A percentile compares a stretch with the other conserved stretches of the same genome.
Evolutionary conservation across 2,329 filamentous ascomycete species (phyloP).

Genomic region (Colletotrichum lini): DNA sequence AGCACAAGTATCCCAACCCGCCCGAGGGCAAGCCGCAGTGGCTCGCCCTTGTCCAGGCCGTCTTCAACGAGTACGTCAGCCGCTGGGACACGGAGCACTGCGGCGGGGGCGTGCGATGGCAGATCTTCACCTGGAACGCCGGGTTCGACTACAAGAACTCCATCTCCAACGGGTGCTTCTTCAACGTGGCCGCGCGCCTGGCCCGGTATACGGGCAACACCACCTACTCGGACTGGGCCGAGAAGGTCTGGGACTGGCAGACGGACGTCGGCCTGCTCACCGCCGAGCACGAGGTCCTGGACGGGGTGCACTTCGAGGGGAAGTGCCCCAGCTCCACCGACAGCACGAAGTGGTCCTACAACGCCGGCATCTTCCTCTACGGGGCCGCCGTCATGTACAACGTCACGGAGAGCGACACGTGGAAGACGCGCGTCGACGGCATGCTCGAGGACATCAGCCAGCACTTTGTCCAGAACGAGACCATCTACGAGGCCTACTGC

Average conservation of each 20-base stretch:
- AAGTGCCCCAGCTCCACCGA: constrained; percentile 74
- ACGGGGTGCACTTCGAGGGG: constrained; percentile 58
- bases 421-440: constrained; percentile 72
- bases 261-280: constrained; percentile 69
- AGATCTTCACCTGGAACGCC: constrained; percentile 84
- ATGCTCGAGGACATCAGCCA: constrained; percentile 64
- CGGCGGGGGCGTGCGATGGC: constrained; percentile 85
- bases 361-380: constrained; percentile 76
- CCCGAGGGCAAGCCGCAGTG: constrained; percentile 75
- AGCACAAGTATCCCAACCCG: constrained; percentile 81
- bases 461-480: constrained; percentile 67
- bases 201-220: constrained; percentile 83
- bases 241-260: constrained; percentile 79
- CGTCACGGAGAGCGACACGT: constrained; percentile 65
- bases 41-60: constrained; percentile 82
- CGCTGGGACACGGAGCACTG: constrained; percentile 80
- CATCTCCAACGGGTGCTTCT: constrained; percentile 79
- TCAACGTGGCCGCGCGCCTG: constrained; percentile 78
- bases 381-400: constrained; percentile 74
- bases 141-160: constrained; percentile 80
- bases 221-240: constrained; percentile 84
- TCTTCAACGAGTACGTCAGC: constrained; percentile 83
- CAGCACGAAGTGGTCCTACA: constrained; percentile 77
- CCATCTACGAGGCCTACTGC: constrained; percentile 78
- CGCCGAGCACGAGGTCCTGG: constrained; percentile 67